These are phyloP conservation scores for Aureobasidium musti DNA, from an alignment of 2,329 filamentous ascomycete genomes.

Conservation along the genomic window DNA sequence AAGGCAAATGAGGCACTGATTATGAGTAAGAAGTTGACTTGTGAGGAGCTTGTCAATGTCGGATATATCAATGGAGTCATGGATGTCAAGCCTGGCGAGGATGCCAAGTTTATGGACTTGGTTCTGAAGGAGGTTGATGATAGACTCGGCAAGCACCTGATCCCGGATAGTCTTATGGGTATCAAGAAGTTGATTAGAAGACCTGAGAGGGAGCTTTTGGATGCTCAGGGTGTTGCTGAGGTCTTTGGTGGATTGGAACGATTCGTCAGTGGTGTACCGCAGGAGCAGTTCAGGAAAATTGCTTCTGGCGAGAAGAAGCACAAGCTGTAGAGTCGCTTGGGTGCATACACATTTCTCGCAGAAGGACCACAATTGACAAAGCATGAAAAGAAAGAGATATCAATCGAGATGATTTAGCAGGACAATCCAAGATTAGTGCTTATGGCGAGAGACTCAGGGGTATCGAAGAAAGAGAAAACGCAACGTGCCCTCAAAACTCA, in stretches of 20 bases:
- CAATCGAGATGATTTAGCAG: not conserved
- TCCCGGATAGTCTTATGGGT: constrained; percentile 72
- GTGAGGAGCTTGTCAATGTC: constrained; percentile 69
- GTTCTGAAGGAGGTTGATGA: constrained; percentile 82
- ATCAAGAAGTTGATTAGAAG: constrained; percentile 82
- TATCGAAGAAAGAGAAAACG: constrained; percentile 12
- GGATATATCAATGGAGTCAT: constrained; percentile 90
- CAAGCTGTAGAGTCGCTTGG: constrained; percentile 64
- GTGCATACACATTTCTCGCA: not conserved
- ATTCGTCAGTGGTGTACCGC: constrained; percentile 77
- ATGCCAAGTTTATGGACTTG: constrained; percentile 66
- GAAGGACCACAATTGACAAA: not conserved
- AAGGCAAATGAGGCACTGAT: constrained; percentile 92
- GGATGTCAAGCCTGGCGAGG: constrained; percentile 59
- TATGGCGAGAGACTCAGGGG: not conserved
- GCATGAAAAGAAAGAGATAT: not conserved
- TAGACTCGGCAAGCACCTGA: constrained; percentile 74
- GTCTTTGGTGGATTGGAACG: constrained; percentile 82
- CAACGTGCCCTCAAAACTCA: not conserved
- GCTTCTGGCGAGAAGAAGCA: constrained; percentile 89
- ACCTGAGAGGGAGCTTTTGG: constrained; percentile 70
- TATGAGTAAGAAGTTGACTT: constrained; percentile 76
- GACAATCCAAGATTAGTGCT: not conserved
- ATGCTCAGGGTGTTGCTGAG: constrained; percentile 77
- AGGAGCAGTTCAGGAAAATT: constrained; percentile 84